Base-by-base conservation (phyloP, 1,139 yeast genomes). In the Scheffersomyces insectosa region DNA sequence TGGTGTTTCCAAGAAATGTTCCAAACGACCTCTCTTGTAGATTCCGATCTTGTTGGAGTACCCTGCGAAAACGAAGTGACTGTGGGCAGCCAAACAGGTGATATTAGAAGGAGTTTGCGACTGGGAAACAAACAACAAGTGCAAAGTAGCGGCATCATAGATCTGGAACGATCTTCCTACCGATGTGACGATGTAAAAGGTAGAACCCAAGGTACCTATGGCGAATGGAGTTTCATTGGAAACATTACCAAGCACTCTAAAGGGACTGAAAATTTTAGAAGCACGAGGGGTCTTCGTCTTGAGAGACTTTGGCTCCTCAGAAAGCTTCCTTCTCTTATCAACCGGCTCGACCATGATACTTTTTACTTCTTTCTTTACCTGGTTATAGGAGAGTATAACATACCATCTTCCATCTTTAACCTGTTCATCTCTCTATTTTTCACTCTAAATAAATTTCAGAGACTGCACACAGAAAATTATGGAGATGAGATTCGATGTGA, bases 131-230 rank as follows among this genome's bases (percentile, higher is more conserved):
- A 93, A 95, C 32, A 93, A 69, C 51, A 93, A 72, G 55, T 88
- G 95, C 49, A 93, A 74, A 5, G 88, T 89, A 35, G 93, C 81
- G 12, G 96, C 96, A 68, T 93, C 99, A 59, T 88, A 95, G 32
- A 93, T 88, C 63, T 93, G 99, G 66, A 93, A 89, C 1, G 95
- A 79, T 45, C 82, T 77, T 4, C 97, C 99, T 25, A 93, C 96
- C 31, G 89, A 83, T 0, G 99, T 91, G 10, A 88, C 96, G 38
- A 89, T 81, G 55, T 91, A 86, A 57, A 87, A 91, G 1, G 95
- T 83, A 13, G 88, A 78, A 44, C 99, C 99, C 45, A 93, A 74
- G 1, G 93, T 82, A 28, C 98, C 96, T 29, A 90, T 72, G 9
- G 97, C 89, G 61, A 90, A 87, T 2, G 98, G 98, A 1, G 79